These are phyloP conservation scores for Podospora fimiseda DNA, from an alignment of 495 filamentous ascomycete species.

Conservation along the genomic window DNA sequence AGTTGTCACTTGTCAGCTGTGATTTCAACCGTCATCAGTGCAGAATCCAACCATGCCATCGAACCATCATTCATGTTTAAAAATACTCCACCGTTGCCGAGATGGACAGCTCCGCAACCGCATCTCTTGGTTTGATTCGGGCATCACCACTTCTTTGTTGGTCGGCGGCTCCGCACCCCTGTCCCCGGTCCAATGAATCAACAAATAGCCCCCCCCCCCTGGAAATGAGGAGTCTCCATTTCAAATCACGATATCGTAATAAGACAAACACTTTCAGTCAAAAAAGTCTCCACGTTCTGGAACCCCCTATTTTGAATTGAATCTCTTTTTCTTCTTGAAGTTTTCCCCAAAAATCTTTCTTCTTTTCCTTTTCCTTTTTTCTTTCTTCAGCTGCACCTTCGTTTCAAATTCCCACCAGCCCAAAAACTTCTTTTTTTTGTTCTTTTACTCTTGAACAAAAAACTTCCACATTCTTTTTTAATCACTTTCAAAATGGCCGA, in stretches of 20 bases:
- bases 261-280: background rate
- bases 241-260: background rate
- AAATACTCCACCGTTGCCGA: background rate
- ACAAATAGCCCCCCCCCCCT: background rate
- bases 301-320: no score
- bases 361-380: background rate
- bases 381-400: background rate
- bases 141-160: background rate
- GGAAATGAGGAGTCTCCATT: background rate
- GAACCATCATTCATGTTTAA: background rate
- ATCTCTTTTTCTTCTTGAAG: background rate
- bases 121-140: no score
- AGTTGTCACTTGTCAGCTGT: background rate
- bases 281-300: background rate
- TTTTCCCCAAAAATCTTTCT: background rate
- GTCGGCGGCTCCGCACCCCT: background rate
- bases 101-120: background rate
- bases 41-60: no score
- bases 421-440: background rate
- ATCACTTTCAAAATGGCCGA: slow-evolving; percentile 26
- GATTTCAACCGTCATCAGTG: no score
- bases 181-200: background rate
- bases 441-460: background rate
- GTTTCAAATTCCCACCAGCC: background rate
- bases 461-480: background rate